These are phyloP conservation scores for Auxenochlorella protothecoides DNA, from an alignment of 139 green algal species.

Conservation along the genomic window DNA sequence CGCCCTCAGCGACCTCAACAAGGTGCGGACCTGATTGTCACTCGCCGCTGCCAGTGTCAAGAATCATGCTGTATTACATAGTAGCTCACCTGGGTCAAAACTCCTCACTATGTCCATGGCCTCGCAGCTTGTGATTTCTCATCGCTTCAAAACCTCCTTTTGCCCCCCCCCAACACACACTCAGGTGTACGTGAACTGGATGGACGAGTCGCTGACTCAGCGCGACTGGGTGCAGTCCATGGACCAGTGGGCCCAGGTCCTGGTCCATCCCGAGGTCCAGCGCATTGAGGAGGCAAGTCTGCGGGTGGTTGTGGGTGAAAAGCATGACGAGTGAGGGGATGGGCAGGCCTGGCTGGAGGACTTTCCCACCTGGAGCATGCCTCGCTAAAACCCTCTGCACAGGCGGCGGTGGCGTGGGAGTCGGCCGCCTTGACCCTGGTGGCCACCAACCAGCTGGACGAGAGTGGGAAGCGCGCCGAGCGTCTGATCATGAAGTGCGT, in stretches of 20 bases:
- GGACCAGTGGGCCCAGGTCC: constrained; percentile 14
- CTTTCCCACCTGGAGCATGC: not conserved
- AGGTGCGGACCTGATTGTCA: not conserved
- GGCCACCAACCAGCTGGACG: too few species aligned
- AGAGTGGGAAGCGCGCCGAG: too few species aligned
- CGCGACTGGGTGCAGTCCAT: not conserved
- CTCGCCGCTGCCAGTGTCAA: not conserved
- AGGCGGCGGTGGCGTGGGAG: not conserved
- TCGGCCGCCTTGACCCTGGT: too few species aligned
- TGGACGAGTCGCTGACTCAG: not conserved
- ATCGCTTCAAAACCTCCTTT: too few species aligned
- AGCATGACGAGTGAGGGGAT: too few species aligned
- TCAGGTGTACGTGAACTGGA: not conserved
- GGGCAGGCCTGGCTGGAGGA: too few species aligned
- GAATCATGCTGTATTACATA: not conserved
- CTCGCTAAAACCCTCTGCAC: not conserved
- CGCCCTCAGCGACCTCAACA: constrained; percentile 37
- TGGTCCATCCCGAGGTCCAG: constrained; percentile 7
- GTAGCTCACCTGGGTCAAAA: not conserved
- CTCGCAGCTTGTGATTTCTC: too few species aligned
- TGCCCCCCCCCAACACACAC: too few species aligned
- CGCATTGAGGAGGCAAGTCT: constrained; percentile 1
- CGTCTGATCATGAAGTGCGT: too few species aligned
- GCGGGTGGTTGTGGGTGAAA: not conserved
- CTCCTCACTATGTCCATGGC: not conserved